These are phyloP conservation scores for Microsporum audouinii DNA, from an alignment of 2,329 filamentous ascomycete genomes.

Conservation along the genomic window DNA sequence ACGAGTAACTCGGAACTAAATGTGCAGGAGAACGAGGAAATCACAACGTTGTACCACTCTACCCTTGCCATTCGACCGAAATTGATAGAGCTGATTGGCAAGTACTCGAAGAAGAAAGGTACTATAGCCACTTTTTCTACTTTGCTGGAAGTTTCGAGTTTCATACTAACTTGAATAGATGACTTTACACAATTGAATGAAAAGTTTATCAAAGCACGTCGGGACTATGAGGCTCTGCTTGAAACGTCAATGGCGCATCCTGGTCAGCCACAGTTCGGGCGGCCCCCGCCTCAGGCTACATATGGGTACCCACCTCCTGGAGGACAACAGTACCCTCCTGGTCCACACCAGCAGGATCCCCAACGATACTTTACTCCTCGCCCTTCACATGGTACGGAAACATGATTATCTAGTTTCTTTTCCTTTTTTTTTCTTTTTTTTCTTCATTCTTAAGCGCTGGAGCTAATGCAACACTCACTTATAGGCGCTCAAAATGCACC, in stretches of 20 bases:
- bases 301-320: slow-evolving; percentile 29
- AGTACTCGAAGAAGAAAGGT: slow-evolving; percentile 99
- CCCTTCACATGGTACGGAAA: slow-evolving; percentile 26
- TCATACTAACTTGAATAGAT: slow-evolving; percentile 45
- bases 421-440: slow-evolving; percentile 17
- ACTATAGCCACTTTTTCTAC: slow-evolving; percentile 12
- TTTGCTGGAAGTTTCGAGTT: neutral
- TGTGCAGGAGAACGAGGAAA: slow-evolving; percentile 92
- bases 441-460: slow-evolving; percentile 37
- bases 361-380: slow-evolving; percentile 57
- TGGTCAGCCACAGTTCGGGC: slow-evolving; percentile 43
- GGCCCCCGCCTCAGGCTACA: slow-evolving; percentile 20
- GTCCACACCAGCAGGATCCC: slow-evolving; percentile 44
- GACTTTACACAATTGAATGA: slow-evolving; percentile 98
- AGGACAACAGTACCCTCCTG: slow-evolving; percentile 24
- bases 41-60: slow-evolving; percentile 80
- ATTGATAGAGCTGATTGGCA: slow-evolving; percentile 93
- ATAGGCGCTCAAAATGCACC: slow-evolving; percentile 15
- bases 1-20: slow-evolving; percentile 68
- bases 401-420: too few relatives aligned
- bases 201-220: slow-evolving; percentile 96
- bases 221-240: slow-evolving; percentile 91
- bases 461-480: neutral
- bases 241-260: slow-evolving; percentile 95
- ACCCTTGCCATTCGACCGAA: slow-evolving; percentile 91